Percentiles rank a stretch among this genome's conserved stretches.
Conservation (phyloP, 78 protist genomes). For the Tieghemostelium lacteum region DNA sequence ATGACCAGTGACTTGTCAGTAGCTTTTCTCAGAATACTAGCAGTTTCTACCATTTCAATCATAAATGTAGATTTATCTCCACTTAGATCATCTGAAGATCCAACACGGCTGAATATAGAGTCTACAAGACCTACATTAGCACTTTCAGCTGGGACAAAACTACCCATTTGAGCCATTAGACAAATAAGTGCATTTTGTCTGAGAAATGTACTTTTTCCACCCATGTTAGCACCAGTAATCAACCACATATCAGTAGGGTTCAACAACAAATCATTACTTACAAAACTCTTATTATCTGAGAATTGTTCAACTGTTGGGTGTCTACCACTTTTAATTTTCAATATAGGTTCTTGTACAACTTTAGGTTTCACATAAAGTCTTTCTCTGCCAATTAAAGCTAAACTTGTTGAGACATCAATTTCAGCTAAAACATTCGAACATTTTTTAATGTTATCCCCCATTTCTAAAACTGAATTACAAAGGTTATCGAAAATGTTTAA, state of each 20-base stretch:
- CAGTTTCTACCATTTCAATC: conserved; percentile 94
- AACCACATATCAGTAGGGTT: conserved; percentile 25
- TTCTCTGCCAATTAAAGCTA: conserved; percentile 28
- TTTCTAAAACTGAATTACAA: not conserved
- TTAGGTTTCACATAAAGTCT: conserved; percentile 62
- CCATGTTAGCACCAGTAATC: conserved; percentile 92
- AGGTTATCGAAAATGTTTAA: conserved; percentile 4
- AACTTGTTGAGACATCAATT: conserved; percentile 48
- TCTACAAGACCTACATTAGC: conserved; percentile 76
- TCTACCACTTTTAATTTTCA: conserved; percentile 49
- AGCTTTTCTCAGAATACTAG: conserved; percentile 83
- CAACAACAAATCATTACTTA: conserved; percentile 50
- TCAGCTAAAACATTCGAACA: conserved; percentile 7
- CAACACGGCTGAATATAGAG: conserved; percentile 91
- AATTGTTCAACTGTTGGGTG: conserved; percentile 72
- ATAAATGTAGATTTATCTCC: conserved; percentile 92
- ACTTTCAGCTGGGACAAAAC: conserved; percentile 93
- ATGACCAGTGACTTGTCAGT: conserved; percentile 89
- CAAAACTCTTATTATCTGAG: not conserved
- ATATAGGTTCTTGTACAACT: not conserved
- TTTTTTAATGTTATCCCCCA: conserved; percentile 26
- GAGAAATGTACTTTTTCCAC: conserved; percentile 90
- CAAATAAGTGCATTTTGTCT: conserved; percentile 84
- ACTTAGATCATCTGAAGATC: conserved; percentile 89
- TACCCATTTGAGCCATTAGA: conserved; percentile 95